These are phyloP conservation scores for Orbilia quercus DNA, from an alignment of 2,329 filamentous ascomycete species.

Conservation along the genomic window DNA sequence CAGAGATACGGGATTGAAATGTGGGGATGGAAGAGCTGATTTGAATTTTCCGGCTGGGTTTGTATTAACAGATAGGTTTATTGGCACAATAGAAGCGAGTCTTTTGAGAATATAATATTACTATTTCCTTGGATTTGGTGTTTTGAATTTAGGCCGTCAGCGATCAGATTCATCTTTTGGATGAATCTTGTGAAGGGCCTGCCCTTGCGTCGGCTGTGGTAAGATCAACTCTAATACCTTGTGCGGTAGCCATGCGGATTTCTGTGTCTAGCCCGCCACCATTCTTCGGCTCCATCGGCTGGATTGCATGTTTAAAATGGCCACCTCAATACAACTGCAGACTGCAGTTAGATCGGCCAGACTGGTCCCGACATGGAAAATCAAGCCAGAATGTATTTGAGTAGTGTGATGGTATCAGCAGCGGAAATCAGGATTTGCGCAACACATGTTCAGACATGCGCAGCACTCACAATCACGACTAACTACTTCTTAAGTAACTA, in stretches of 20 bases:
- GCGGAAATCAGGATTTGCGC: too few relatives aligned
- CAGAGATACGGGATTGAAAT: neutral
- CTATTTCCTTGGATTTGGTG: too few relatives aligned
- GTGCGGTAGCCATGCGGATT: neutral
- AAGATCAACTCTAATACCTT: neutral
- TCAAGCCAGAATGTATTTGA: too few relatives aligned
- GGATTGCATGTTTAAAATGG: neutral
- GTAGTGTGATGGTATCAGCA: too few relatives aligned
- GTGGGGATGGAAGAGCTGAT: neutral
- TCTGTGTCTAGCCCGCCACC: neutral
- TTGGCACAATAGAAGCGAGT: constrained; percentile 54
- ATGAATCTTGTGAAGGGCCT: too few relatives aligned
- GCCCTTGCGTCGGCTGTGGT: too few relatives aligned
- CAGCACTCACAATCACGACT: too few relatives aligned
- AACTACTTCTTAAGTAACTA: too few relatives aligned
- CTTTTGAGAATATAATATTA: constrained; percentile 13
- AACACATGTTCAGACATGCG: too few relatives aligned
- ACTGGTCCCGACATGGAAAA: too few relatives aligned
- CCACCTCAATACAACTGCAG: neutral
- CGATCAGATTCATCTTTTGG: too few relatives aligned
- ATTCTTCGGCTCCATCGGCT: neutral
- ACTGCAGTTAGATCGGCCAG: constrained; percentile 8
- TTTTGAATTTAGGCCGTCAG: too few relatives aligned
- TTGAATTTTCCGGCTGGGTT: constrained; percentile 7
- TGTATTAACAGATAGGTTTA: constrained; percentile 47